phyloP scores from a whole-genome alignment of 1,139 yeast species.

The Debaryomyces sp. region DNA sequence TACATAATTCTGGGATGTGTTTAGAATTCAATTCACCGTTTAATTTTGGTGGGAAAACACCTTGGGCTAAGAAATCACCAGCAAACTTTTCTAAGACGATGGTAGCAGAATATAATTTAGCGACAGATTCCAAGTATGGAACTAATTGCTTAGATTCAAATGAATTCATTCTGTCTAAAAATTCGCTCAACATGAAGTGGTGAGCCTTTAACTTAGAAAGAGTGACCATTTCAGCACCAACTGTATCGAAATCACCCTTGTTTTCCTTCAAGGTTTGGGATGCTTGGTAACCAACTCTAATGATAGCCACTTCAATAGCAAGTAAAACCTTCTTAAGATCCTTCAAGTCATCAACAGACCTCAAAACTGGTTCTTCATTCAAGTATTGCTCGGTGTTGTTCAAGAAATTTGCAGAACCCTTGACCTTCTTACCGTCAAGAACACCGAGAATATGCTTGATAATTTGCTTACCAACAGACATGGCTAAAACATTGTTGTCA shows the following conservation, averaged over 20 bases:
- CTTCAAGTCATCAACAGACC: slow-evolving; percentile 37
- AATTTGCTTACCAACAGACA: slow-evolving; percentile 50
- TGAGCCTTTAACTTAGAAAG: slow-evolving; percentile 66
- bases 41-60: slow-evolving; percentile 47
- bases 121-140: slow-evolving; percentile 35
- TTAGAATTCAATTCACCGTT: slow-evolving; percentile 50
- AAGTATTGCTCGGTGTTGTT: slow-evolving; percentile 34
- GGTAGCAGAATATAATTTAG: slow-evolving; percentile 63
- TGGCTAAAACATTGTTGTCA: slow-evolving; percentile 51
- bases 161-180: slow-evolving; percentile 35
- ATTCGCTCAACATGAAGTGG: slow-evolving; percentile 53
- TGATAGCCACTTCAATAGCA: slow-evolving; percentile 48
- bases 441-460: slow-evolving; percentile 38
- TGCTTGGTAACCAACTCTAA: slow-evolving; percentile 50
- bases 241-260: slow-evolving; percentile 54
- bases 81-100: slow-evolving; percentile 73
- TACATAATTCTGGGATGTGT: slow-evolving; percentile 33
- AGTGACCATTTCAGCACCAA: slow-evolving; percentile 56
- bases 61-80: slow-evolving; percentile 72
- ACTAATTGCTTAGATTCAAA: slow-evolving; percentile 23
- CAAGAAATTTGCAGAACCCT: slow-evolving; percentile 42
- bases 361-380: slow-evolving; percentile 34
- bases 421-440: slow-evolving; percentile 36
- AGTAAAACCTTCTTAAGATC: slow-evolving; percentile 28
- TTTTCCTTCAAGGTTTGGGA: slow-evolving; percentile 44